These are phyloP conservation scores for Eimeria necatrix DNA, from an alignment of 169 alveolate genomes.

Conservation along the genomic window DNA sequence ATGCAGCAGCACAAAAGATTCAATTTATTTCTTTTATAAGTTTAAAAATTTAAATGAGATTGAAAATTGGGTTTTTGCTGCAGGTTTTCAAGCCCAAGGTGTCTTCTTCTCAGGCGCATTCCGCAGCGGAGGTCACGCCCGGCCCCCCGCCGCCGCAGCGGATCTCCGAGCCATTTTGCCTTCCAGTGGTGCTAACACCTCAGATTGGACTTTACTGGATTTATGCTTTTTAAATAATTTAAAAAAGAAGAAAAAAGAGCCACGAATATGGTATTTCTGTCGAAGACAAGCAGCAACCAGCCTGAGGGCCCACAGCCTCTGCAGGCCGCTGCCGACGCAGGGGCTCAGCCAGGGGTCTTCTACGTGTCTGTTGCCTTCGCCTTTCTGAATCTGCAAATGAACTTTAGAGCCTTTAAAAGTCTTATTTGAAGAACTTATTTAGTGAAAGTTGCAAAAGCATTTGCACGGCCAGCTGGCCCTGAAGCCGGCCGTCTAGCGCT, in stretches of 20 bases:
- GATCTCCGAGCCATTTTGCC: not conserved
- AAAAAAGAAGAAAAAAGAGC: not conserved
- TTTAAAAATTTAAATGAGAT: no score
- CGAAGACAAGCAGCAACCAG: not conserved
- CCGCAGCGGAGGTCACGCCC: slow-evolving; percentile 45
- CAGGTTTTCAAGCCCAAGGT: no score
- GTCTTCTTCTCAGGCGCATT: no score
- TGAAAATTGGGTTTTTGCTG: no score
- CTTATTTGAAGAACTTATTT: no score
- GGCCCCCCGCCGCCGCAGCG: not conserved
- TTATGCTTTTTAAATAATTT: not conserved
- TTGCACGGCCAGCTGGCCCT: no score
- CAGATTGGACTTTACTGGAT: not conserved
- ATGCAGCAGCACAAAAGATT: no score
- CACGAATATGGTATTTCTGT: not conserved
- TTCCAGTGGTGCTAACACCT: not conserved
- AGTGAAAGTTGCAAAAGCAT: no score
- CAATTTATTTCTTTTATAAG: no score
- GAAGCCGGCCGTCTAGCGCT: no score
- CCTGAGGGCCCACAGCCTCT: not conserved
- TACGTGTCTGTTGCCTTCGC: not conserved
- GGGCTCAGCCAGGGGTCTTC: not conserved
- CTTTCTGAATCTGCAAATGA: not conserved
- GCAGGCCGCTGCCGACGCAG: not conserved
- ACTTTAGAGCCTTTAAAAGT: no score